Evolutionary conservation across 2,329 filamentous ascomycete species (phyloP).

Genomic region (Phyllosticta citrichinensis): DNA sequence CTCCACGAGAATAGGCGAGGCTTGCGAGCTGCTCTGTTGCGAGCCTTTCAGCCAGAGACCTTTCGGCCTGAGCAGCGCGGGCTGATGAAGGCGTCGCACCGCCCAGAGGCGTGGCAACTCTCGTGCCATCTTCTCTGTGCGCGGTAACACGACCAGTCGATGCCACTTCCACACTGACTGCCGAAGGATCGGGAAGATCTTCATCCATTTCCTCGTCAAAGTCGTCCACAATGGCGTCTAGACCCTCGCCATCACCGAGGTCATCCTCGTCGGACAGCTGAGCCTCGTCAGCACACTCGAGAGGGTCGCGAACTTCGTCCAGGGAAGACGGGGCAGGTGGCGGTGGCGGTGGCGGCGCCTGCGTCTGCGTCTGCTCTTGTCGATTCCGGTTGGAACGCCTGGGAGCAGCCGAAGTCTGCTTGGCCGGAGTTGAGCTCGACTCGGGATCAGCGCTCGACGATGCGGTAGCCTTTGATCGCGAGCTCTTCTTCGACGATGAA

Average conservation of each 20-base stretch:
- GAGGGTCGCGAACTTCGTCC: constrained; percentile 39
- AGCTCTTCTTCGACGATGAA: constrained; percentile 19
- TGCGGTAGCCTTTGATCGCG: constrained; percentile 27
- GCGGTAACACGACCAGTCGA: constrained; percentile 81
- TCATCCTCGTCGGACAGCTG: constrained; percentile 66
- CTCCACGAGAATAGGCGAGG: constrained; percentile 14
- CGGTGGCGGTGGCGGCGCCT: constrained; percentile 42
- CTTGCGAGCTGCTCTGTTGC: constrained; percentile 21
- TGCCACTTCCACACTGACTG: constrained; percentile 84
- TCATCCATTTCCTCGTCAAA: constrained; percentile 73
- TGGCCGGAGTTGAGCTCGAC: constrained; percentile 45
- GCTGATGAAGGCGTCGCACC: constrained; percentile 22
- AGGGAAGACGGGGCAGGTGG: constrained; percentile 27
- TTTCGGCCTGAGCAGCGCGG: constrained; percentile 22
- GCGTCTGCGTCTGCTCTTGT: constrained; percentile 31
- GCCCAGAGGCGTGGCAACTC: constrained; percentile 72
- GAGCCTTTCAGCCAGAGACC: constrained; percentile 14
- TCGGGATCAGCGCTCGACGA: constrained; percentile 36
- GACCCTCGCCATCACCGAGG: constrained; percentile 50
- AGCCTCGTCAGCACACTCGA: constrained; percentile 91
- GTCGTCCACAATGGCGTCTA: constrained; percentile 86
- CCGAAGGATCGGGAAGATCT: constrained; percentile 67
- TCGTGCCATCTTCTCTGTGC: constrained; percentile 81
- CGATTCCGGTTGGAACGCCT: constrained; percentile 55
- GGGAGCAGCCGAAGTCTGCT: constrained; percentile 33